Evolutionary conservation across 2,329 filamentous ascomycete genomes (phyloP).

Genomic region (Cryphonectria japonica): DNA sequence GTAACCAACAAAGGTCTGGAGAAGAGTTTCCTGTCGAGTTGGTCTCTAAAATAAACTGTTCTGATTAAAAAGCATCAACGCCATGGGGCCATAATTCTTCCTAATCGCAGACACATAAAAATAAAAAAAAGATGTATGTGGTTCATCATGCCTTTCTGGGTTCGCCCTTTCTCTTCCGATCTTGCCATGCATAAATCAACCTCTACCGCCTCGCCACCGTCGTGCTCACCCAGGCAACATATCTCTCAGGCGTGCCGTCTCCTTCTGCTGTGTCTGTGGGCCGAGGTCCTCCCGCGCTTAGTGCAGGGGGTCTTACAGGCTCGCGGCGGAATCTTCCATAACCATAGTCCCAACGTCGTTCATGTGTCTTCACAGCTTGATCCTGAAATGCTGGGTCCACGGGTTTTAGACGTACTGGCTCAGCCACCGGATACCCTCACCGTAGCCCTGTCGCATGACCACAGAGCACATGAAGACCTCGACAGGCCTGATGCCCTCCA

Average conservation of each 20-base stretch:
- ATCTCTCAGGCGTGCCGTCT: not conserved
- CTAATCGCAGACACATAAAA: constrained; percentile 24
- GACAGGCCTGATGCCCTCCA: constrained; percentile 88
- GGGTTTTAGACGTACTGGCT: constrained; percentile 81
- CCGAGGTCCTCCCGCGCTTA: not conserved
- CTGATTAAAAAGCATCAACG: constrained; percentile 29
- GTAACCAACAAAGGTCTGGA: not conserved
- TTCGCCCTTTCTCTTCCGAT: not conserved
- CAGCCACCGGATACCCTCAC: constrained; percentile 88
- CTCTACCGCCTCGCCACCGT: constrained; percentile 7
- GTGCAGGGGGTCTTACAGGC: not conserved
- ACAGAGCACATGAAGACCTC: constrained; percentile 99
- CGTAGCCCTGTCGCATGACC: constrained; percentile 96
- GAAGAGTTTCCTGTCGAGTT: not conserved
- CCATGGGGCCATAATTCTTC: constrained; percentile 28
- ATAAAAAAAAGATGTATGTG: constrained; percentile 11
- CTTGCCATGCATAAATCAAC: constrained; percentile 5
- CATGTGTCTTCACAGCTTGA: not conserved
- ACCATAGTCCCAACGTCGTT: not conserved
- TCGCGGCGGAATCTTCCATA: not conserved
- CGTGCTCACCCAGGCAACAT: not conserved
- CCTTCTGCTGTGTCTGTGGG: not conserved
- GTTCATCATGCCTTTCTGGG: constrained; percentile 9
- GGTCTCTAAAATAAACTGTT: constrained; percentile 13
- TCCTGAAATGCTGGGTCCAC: not conserved